Evolutionary conservation across 768 basidiomycete species (phyloP), one percentile per base, ranked within the genome.

Genomic region (Coprinellus aureogranulatus): DNA sequence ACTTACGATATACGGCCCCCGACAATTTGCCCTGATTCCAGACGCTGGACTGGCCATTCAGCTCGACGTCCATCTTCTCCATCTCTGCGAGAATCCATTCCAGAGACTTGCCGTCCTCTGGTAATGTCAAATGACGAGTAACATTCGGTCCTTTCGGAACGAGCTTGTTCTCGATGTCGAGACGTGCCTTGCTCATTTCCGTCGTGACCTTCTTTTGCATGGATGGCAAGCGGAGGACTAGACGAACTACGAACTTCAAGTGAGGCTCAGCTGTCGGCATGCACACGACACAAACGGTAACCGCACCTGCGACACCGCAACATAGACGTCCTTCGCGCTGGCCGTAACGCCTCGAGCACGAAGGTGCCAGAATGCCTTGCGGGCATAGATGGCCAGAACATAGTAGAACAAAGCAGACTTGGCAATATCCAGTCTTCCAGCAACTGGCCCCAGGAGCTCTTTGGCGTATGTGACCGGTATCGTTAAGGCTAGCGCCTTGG

Each of bases 1-100:
- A 75, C 87, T 61, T 67, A 92, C 90, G 92, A 64, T 94, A 94
- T 22, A 94, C 88, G 5, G 90, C 89, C 3, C 92, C 93, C 45
- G 88, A 90, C 14, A 94, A 69, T 68, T 90, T 90, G 18, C 92
- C 92, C 4, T 81, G 69, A 52, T 73, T 77, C 85, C 89, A 94
- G 55, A 84, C 74, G 1, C 77, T 72, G 40, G 75, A 65, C 18
- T 66, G 57, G n/a, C 64, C 62, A 18, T 72, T 76, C 46, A 82
- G 67, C 58, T 85, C 83, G 25, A 64, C 67, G 69, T 94, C 90
- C 89, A 94, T 92, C 64, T 77, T 82, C 23, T 83, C 81, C 88
- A 94, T 92, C 67, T 92, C 89, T 8, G 76, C 77, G 20, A 85
- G 59, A 60, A 94, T 89, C 89, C 89, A 90, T 59, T 88, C 88